Evolutionary conservation across 2,329 filamentous ascomycete species (phyloP).

Genomic region (Fusarium virguliforme): DNA sequence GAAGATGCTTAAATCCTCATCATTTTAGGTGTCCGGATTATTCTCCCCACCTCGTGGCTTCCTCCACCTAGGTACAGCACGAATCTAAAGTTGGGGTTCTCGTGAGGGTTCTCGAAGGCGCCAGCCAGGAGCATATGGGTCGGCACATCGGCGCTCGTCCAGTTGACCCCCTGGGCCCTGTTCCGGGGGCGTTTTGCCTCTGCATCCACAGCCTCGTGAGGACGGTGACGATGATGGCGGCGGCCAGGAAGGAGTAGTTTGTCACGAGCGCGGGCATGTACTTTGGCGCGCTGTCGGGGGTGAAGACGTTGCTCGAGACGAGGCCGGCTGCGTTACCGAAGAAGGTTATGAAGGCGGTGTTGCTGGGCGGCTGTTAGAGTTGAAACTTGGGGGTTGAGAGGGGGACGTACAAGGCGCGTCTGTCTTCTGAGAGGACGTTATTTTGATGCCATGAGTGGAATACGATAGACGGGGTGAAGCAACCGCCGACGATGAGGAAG

Average conservation of each 20-base stretch:
- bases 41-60: no score
- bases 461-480: background rate
- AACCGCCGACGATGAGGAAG: slow-evolving; percentile 1
- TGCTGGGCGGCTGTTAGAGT: background rate
- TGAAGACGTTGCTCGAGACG: slow-evolving; percentile 17
- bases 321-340: slow-evolving; percentile 9
- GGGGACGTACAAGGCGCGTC: background rate
- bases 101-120: slow-evolving; percentile 9
- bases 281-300: slow-evolving; percentile 9
- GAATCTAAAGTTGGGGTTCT: slow-evolving; percentile 15
- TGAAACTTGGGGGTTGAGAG: no score
- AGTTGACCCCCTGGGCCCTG: slow-evolving; percentile 7
- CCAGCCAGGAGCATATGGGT: slow-evolving; percentile 7
- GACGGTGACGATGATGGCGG: background rate
- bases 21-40: no score
- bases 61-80: background rate
- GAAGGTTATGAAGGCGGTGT: slow-evolving; percentile 15
- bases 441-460: slow-evolving; percentile 10
- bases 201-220: slow-evolving; percentile 2
- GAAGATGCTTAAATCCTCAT: no score
- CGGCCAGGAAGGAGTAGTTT: background rate
- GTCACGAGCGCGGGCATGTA: slow-evolving; percentile 1
- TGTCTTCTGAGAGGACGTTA: background rate
- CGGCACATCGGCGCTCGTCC: slow-evolving; percentile 10
- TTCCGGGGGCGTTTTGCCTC: background rate